A percentile compares a stretch with the other conserved stretches of the same genome.
phyloP scores from a whole-genome alignment of 148 eudicot genomes.

The Dysphania ambrosioides region DNA sequence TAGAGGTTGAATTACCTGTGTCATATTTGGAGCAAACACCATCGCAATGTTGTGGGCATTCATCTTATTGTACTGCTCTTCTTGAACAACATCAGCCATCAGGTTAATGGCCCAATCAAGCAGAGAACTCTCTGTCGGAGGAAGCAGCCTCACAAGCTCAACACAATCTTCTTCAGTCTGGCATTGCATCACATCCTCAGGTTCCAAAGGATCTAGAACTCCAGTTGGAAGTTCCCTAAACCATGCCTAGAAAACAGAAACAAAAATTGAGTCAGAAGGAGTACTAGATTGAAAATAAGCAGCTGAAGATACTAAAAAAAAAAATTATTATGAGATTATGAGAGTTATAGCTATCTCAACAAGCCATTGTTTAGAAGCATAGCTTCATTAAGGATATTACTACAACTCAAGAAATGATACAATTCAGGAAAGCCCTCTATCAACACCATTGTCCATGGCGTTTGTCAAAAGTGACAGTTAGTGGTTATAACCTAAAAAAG shows the following conservation, averaged over 20 bases:
- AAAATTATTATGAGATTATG: neutral
- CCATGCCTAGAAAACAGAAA: constrained; percentile 63
- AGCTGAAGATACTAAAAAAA: neutral
- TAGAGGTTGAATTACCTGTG: constrained; percentile 62
- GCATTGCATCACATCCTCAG: constrained; percentile 81
- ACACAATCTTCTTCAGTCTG: constrained; percentile 82
- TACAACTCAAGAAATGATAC: no score
- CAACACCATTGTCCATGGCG: neutral
- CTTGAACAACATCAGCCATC: constrained; percentile 95
- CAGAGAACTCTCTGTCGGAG: constrained; percentile 73
- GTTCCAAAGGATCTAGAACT: constrained; percentile 75
- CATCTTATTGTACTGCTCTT: constrained; percentile 83
- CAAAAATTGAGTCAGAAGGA: neutral
- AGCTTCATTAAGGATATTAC: no score
- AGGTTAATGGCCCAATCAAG: constrained; percentile 91
- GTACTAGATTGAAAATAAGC: neutral
- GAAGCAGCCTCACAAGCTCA: constrained; percentile 68
- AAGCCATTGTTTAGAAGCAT: no score
- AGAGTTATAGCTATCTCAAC: neutral
- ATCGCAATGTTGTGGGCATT: constrained; percentile 87
- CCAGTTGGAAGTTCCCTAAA: constrained; percentile 95
- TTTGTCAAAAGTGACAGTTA: neutral
- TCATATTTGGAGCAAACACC: constrained; percentile 99
- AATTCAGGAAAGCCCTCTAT: no score
- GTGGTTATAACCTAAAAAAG: neutral